A percentile compares a stretch with the other conserved stretches of the same genome.
These are phyloP conservation scores for Fimicolochytrium jonesii DNA, from an alignment of 192 early-diverging fungal genomes.

Conservation along the genomic window DNA sequence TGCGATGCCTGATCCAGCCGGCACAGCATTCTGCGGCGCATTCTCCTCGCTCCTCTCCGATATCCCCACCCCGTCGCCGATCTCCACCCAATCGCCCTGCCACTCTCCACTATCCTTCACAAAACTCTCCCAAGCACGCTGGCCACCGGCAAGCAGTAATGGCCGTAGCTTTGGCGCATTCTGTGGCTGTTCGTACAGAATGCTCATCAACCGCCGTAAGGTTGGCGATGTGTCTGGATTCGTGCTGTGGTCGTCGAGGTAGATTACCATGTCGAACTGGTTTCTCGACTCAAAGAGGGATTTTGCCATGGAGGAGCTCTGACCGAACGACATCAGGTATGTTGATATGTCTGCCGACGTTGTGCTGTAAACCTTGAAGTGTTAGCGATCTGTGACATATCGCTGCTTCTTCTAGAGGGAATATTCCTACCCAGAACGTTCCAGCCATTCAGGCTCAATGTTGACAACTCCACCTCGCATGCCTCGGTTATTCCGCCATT, in stretches of 20 bases:
- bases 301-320: conserved; percentile 34
- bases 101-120: conserved; percentile 45
- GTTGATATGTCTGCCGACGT: conserved; percentile 6
- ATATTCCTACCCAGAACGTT: conserved; percentile 1
- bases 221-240: conserved; percentile 18
- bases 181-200: conserved; percentile 60
- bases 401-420: too few species aligned
- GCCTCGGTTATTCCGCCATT: conserved; percentile 33
- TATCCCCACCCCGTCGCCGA: conserved; percentile 34
- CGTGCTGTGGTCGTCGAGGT: conserved; percentile 60
- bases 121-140: conserved; percentile 65
- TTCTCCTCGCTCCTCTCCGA: background rate
- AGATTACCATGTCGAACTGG: conserved; percentile 70
- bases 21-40: background rate
- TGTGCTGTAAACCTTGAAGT: too few species aligned
- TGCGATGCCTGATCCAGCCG: conserved; percentile 10
- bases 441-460: conserved; percentile 64
- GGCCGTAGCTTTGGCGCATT: conserved; percentile 53
- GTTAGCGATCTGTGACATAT: too few species aligned
- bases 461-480: conserved; percentile 53
- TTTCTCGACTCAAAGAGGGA: conserved; percentile 59
- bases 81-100: conserved; percentile 35
- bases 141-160: conserved; percentile 74
- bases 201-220: conserved; percentile 41
- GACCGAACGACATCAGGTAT: conserved; percentile 25